Evolutionary conservation across 169 alveolate genomes (phyloP).

Genomic region (Babesia bigemina): DNA sequence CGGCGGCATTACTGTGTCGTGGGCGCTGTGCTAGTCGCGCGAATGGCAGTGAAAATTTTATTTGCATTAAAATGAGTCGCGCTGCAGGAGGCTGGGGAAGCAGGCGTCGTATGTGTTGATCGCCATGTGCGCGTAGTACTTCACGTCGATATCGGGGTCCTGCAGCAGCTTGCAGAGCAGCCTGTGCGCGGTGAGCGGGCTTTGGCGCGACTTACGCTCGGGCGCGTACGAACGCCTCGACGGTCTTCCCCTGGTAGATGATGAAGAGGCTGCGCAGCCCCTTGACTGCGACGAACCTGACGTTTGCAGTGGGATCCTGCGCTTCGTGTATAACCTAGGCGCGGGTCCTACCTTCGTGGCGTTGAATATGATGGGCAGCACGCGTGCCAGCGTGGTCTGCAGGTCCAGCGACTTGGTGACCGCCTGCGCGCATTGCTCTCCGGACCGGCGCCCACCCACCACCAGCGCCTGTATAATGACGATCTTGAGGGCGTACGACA

Average conservation of each 20-base stretch:
- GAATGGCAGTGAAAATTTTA: background rate
- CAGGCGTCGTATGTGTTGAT: conserved; percentile 51
- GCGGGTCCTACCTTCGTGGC: conserved; percentile 33
- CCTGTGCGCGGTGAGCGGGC: conserved; percentile 15
- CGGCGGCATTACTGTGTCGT: background rate
- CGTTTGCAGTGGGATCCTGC: conserved; percentile 58
- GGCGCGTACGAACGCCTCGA: conserved; percentile 53
- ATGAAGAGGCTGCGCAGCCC: conserved; percentile 55
- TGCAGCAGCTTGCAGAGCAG: conserved; percentile 51
- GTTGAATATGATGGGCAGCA: conserved; percentile 46
- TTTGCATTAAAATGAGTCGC: conserved; percentile 13
- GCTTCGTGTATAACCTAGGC: background rate
- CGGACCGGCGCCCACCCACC: conserved; percentile 19
- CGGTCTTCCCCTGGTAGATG: conserved; percentile 53
- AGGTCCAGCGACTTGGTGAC: conserved; percentile 65
- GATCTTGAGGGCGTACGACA: conserved; percentile 46
- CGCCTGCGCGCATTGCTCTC: conserved; percentile 30
- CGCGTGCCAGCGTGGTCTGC: conserved; percentile 43
- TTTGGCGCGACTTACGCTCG: conserved; percentile 9
- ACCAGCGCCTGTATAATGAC: conserved; percentile 60
- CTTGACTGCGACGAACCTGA: conserved; percentile 59
- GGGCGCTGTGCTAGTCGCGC: background rate
- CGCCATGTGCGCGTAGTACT: conserved; percentile 61
- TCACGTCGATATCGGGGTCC: conserved; percentile 66
- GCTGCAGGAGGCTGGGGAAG: conserved; percentile 29